Base-by-base conservation (phyloP, 768 basidiomycete genomes). In the Mycena epipterygia region DNA sequence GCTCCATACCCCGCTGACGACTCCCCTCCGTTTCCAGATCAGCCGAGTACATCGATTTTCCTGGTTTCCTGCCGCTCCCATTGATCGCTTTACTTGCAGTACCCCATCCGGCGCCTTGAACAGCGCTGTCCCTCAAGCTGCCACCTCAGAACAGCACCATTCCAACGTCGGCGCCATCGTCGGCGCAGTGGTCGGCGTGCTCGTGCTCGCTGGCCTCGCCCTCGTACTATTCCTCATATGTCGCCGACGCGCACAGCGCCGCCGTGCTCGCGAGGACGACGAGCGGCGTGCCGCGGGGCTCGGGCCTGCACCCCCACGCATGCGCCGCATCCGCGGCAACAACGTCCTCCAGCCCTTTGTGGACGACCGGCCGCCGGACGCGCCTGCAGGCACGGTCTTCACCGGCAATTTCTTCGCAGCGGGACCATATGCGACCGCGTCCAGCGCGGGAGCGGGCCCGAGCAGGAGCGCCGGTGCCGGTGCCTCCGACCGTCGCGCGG, bases 161-260 rank as follows among this genome's bases (percentile, higher is more conserved):
- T 41, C 41, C 33, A 65, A 71, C 30, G 65, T 74, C 51, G 81
- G 78, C 14, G 72, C 72, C 14, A 79, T 84, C 30, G 74, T 77
- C 11, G 83, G 82, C n/a, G 77, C 71, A 27, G 71, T 80, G 17
- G 30, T 82, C 44, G 80, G 79, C 25, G 60, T 27, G 2, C 52
- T 82, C 33, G 53, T 75, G 33, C 66, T 77, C 27, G 41, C 71
- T 8, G 57, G 71, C 9, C 62, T 78, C 52, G 30, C 30, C 0
- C 39, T 70, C 30, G 16, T 70, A 42, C 16, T 48, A 11, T 58
- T 76, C 37, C 59, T 80, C 23, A 56, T 79, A 32, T 77, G 67
- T 53, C 73, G 77, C 23, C 77, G 78, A 25, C 68, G 72, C 29
- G 67, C 48, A 27, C 75, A 58, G 23, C 67, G 53, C 6, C 30